Percentiles rank a stretch among this genome's conserved stretches.
Conservation (phyloP, 139 green algal genomes). For the Coelastrella sp. region DNA sequence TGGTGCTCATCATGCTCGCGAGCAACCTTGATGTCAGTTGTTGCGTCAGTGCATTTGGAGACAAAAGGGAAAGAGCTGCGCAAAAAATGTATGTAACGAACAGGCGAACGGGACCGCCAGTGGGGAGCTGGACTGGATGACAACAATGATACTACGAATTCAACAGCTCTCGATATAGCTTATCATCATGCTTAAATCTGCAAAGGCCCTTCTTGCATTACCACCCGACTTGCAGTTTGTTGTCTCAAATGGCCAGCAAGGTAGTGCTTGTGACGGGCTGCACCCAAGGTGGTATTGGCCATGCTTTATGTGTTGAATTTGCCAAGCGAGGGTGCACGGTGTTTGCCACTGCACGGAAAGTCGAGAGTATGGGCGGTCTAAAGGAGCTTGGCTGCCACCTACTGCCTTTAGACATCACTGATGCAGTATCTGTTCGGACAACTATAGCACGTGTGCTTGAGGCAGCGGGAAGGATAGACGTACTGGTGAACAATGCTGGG, state of each 20-base stretch:
- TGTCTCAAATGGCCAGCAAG: background rate
- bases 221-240: background rate
- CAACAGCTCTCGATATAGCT: no score
- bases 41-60: no score
- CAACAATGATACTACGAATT: no score
- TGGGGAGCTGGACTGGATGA: no score
- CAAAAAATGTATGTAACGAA: no score
- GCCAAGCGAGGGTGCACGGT: conserved; percentile 16
- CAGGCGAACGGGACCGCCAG: no score
- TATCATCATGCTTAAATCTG: background rate
- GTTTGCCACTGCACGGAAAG: conserved; percentile 32
- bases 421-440: background rate
- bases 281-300: conserved; percentile 36
- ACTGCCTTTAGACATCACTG: conserved; percentile 37
- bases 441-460: conserved; percentile 10
- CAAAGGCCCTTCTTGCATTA: background rate
- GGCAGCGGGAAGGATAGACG: conserved; percentile 25
- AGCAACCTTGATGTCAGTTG: no score
- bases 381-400: conserved; percentile 23
- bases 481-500: conserved; percentile 50
- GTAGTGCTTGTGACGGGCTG: conserved; percentile 44
- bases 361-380: conserved; percentile 29
- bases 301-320: conserved; percentile 33
- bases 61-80: no score
- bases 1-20: no score